Evolutionary conservation across 331 rosid species (phyloP).

Genomic region (Phaseolus coccineus): DNA sequence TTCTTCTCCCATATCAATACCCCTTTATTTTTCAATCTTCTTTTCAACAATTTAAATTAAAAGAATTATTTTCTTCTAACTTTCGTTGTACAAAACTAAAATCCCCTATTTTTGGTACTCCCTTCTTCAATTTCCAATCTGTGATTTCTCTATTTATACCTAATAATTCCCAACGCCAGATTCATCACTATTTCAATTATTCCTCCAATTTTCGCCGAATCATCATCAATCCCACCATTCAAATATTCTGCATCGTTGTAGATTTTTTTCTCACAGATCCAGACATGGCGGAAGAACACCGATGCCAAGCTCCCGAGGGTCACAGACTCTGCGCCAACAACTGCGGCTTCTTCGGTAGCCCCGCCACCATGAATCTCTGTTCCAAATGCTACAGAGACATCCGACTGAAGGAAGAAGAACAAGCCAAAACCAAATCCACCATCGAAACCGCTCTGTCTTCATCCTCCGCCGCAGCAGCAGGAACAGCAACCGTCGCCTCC

Average conservation of each 20-base stretch:
- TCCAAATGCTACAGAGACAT: conserved; percentile 76
- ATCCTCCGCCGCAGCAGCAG: not conserved
- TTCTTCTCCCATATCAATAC: not conserved
- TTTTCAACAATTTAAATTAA: not conserved
- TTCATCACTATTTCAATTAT: conserved; percentile 29
- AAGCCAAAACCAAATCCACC: conserved; percentile 72
- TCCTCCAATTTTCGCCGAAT: conserved; percentile 12
- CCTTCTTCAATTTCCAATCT: conserved; percentile 26
- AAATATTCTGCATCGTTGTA: not conserved
- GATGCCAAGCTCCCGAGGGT: conserved; percentile 76
- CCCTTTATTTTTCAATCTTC: not conserved
- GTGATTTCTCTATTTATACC: conserved; percentile 4
- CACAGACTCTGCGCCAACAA: conserved; percentile 81
- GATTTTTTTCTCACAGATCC: conserved; percentile 26
- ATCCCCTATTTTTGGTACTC: conserved; percentile 23
- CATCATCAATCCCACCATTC: too few species aligned
- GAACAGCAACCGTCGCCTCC: not conserved
- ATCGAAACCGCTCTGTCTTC: conserved; percentile 65
- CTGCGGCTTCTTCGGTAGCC: conserved; percentile 87
- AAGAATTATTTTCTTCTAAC: not conserved
- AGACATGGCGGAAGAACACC: conserved; percentile 82
- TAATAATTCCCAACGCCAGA: not conserved
- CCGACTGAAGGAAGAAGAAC: conserved; percentile 62
- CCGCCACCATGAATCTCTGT: conserved; percentile 86
- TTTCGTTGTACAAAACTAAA: not conserved